phyloP scores from a whole-genome alignment of 495 filamentous ascomycete genomes.

The Aspergillus cristatus region DNA sequence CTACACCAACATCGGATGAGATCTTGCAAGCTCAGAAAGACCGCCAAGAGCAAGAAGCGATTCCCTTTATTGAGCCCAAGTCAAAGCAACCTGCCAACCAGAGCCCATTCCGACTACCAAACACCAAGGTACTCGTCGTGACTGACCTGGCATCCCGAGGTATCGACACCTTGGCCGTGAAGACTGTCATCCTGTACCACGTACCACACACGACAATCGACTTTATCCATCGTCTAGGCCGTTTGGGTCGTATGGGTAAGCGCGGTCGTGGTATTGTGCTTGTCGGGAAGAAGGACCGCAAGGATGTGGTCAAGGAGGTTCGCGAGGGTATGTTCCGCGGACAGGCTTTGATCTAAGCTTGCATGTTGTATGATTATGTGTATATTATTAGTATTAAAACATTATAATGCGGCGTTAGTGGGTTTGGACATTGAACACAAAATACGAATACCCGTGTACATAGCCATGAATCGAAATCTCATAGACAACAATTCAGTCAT shows the following conservation, averaged over 20 bases:
- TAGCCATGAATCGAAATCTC: too few species aligned
- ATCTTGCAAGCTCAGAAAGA: conserved; percentile 26
- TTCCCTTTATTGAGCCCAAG: conserved; percentile 24
- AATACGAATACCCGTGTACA: too few species aligned
- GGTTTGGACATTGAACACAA: too few species aligned
- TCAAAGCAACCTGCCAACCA: conserved; percentile 4
- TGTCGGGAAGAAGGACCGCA: conserved; percentile 79
- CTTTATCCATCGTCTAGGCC: conserved; percentile 89
- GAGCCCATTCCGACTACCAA: conserved; percentile 36
- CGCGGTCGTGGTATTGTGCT: conserved; percentile 83
- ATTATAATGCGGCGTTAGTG: conserved; percentile 5
- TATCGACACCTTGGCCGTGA: conserved; percentile 88
- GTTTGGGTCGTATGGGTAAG: conserved; percentile 86
- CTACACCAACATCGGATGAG: conserved; percentile 32
- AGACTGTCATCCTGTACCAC: conserved; percentile 87
- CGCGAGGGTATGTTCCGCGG: conserved; percentile 91
- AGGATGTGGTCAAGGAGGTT: conserved; percentile 86
- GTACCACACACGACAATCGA: conserved; percentile 94
- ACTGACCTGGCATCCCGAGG: conserved; percentile 89
- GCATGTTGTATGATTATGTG: not conserved
- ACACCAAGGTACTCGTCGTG: conserved; percentile 84
- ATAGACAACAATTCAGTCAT: too few species aligned
- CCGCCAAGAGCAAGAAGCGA: conserved; percentile 19
- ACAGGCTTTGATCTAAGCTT: conserved; percentile 63
- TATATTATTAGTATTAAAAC: too few species aligned